These are phyloP conservation scores for Pugionium dolabratum DNA, from an alignment of 345 rosid genomes.

Conservation along the genomic window DNA sequence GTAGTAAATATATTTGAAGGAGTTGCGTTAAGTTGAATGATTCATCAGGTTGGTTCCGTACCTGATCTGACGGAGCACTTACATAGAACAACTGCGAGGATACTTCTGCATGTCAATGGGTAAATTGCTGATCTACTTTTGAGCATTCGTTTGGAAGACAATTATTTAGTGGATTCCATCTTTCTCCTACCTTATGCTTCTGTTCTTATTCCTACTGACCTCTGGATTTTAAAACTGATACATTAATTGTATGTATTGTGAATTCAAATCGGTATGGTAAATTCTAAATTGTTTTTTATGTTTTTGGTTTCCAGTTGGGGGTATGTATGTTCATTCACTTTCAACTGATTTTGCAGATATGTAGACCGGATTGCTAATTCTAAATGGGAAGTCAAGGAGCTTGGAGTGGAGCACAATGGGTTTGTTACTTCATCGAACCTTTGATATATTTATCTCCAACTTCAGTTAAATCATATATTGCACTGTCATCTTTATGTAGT, in stretches of 20 bases:
- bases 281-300: slow-evolving; percentile 9
- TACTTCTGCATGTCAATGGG: slow-evolving; percentile 91
- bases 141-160: background rate
- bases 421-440: slow-evolving; percentile 46
- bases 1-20: slow-evolving; percentile 27
- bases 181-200: slow-evolving; percentile 5
- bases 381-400: slow-evolving; percentile 97
- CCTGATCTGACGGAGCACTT: slow-evolving; percentile 76
- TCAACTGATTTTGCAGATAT: slow-evolving; percentile 58
- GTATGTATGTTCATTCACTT: slow-evolving; percentile 15
- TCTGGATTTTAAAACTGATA: slow-evolving; percentile 2
- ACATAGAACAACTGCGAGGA: slow-evolving; percentile 87
- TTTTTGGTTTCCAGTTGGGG: slow-evolving; percentile 6
- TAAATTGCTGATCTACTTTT: slow-evolving; percentile 41
- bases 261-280: slow-evolving; percentile 1
- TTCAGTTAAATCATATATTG: background rate
- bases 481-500: background rate
- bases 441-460: background rate
- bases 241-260: slow-evolving; percentile 8
- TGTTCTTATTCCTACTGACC: slow-evolving; percentile 17
- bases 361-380: slow-evolving; percentile 88
- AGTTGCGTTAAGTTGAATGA: slow-evolving; percentile 34
- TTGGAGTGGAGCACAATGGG: slow-evolving; percentile 99
- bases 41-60: slow-evolving; percentile 81
- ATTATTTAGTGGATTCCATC: slow-evolving; percentile 15